phyloP scores from a whole-genome alignment of 352 stramenopile species.

The Thalassiosira hispida region DNA sequence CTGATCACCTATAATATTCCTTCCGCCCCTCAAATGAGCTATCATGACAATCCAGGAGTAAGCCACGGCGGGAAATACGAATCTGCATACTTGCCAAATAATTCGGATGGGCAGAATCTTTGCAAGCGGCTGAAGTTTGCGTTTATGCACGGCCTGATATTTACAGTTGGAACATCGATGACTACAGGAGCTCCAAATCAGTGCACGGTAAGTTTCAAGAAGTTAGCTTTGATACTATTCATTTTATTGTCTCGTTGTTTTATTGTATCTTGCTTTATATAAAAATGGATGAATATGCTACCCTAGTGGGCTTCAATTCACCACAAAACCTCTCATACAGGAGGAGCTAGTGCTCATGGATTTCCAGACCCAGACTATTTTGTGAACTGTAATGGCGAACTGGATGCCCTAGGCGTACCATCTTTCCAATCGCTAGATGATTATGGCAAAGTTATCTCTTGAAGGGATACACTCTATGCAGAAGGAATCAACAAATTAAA shows the following conservation, averaged over 20 bases:
- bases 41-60: conserved; percentile 25
- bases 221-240: too few species aligned
- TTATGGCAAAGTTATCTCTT: too few species aligned
- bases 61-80: conserved; percentile 3
- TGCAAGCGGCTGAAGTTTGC: conserved; percentile 54
- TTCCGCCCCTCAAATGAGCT: conserved; percentile 11
- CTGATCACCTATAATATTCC: conserved; percentile 31
- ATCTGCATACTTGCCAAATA: conserved; percentile 44
- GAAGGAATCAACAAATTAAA: too few species aligned
- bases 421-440: background rate
- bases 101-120: conserved; percentile 20
- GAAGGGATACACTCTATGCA: too few species aligned
- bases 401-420: conserved; percentile 7
- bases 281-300: too few species aligned
- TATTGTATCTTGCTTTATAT: too few species aligned
- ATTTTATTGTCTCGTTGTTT: too few species aligned
- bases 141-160: conserved; percentile 53
- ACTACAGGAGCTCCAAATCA: conserved; percentile 47
- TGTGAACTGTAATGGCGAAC: conserved; percentile 7
- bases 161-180: conserved; percentile 57
- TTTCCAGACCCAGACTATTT: conserved; percentile 19
- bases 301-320: conserved; percentile 65
- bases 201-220: too few species aligned
- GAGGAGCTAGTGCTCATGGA: conserved; percentile 25
- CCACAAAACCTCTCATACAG: conserved; percentile 58